Percentiles rank a stretch among this genome's conserved stretches.
phyloP scores from a whole-genome alignment of 1,284 basidiomycete genomes.

The Phylloboletellus chloephorus region DNA sequence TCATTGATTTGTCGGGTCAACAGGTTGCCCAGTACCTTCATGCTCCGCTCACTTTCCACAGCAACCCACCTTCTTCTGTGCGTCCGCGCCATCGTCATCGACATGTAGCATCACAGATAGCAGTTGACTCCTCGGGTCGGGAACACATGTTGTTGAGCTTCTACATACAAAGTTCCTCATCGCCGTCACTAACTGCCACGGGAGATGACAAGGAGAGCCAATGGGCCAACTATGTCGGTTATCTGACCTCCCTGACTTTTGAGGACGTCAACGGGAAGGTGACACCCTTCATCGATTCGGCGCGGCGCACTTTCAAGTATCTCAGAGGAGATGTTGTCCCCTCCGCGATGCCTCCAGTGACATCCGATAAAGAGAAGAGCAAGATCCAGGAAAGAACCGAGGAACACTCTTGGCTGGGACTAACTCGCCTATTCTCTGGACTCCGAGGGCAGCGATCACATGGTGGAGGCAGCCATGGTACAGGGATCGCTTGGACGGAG shows the following conservation, averaged over 20 bases:
- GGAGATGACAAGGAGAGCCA: conserved; percentile 30
- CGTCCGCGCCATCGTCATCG: conserved; percentile 76
- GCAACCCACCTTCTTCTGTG: conserved; percentile 62
- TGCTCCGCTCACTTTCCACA: conserved; percentile 66
- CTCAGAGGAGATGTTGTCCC: conserved; percentile 55
- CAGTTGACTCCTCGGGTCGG: conserved; percentile 60
- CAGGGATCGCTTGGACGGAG: conserved; percentile 53
- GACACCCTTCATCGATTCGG: conserved; percentile 37
- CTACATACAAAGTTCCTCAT: conserved; percentile 58
- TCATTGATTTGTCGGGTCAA: neutral
- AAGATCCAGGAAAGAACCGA: conserved; percentile 35
- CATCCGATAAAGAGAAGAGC: conserved; percentile 20
- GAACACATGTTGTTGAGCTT: conserved; percentile 81
- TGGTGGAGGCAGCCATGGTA: conserved; percentile 28
- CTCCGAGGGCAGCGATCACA: conserved; percentile 43
- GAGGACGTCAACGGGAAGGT: conserved; percentile 46
- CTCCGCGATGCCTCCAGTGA: conserved; percentile 28
- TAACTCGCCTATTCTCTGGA: conserved; percentile 66
- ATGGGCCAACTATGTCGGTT: conserved; percentile 19
- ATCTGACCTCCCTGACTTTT: conserved; percentile 46
- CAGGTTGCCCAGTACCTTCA: conserved; percentile 65
- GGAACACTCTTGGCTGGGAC: conserved; percentile 43
- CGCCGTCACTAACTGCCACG: conserved; percentile 20
- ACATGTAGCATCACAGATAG: conserved; percentile 69
- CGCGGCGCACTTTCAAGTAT: conserved; percentile 58